Conservation (phyloP, 805 yeast species). For the Blastobotrys mokoenaii region DNA sequence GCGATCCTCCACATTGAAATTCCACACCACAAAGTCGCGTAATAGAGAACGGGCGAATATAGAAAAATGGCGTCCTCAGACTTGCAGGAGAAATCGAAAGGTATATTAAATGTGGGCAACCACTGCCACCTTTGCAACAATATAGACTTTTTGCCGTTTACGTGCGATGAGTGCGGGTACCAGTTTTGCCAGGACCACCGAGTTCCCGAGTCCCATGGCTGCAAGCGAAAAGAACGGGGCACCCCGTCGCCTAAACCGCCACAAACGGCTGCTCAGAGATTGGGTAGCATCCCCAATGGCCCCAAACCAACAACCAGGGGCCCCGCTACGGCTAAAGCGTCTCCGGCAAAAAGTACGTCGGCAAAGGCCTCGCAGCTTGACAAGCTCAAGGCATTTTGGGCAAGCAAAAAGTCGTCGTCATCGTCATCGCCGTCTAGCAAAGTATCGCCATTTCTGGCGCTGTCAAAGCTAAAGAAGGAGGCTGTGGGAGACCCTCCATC, state of each 20-base stretch:
- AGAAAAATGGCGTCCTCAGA: not conserved
- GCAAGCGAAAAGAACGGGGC: constrained; percentile 12
- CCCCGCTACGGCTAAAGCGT: not conserved
- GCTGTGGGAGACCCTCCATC: constrained; percentile 32
- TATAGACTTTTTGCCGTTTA: constrained; percentile 36
- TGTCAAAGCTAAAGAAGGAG: constrained; percentile 21
- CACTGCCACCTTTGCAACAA: constrained; percentile 33
- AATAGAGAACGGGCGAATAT: no score
- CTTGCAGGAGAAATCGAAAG: constrained; percentile 4
- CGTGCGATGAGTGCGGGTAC: constrained; percentile 30
- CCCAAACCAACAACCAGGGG: no score
- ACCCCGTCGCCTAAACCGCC: constrained; percentile 2
- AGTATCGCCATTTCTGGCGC: constrained; percentile 4
- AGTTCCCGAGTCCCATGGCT: constrained; percentile 27
- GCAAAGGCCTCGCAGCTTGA: not conserved
- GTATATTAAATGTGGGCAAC: constrained; percentile 30
- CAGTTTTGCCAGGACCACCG: constrained; percentile 33
- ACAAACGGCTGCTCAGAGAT: not conserved
- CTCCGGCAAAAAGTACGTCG: not conserved
- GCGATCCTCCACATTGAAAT: no score
- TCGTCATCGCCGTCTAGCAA: constrained; percentile 1
- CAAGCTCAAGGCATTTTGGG: not conserved
- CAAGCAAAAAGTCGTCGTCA: not conserved
- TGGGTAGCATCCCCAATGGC: no score
- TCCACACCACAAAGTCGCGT: no score